A percentile compares a stretch with the other conserved stretches of the same genome.
These are phyloP conservation scores for Delphinella strobiligena DNA, from an alignment of 2,329 filamentous ascomycete species.

Conservation along the genomic window DNA sequence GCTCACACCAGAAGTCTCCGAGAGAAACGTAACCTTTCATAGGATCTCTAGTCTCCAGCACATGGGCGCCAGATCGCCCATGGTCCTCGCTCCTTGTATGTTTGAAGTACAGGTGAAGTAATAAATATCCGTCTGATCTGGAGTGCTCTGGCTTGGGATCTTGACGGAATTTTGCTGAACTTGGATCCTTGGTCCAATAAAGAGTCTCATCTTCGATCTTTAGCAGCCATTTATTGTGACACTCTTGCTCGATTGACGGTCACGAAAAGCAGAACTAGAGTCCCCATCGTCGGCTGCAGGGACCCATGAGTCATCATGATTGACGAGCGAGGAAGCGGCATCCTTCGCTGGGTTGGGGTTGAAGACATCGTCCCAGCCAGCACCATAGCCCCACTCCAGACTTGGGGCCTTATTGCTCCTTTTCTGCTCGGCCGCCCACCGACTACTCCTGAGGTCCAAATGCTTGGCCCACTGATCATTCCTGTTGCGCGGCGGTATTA, in stretches of 20 bases:
- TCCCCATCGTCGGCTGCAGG: constrained; percentile 38
- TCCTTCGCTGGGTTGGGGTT: not conserved
- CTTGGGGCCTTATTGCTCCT: no score
- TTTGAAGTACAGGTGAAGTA: constrained; percentile 1
- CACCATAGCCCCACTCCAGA: not conserved
- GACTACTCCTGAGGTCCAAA: not conserved
- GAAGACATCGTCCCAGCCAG: not conserved
- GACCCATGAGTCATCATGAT: constrained; percentile 34
- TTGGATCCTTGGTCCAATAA: not conserved
- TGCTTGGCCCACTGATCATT: not conserved
- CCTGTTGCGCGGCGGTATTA: not conserved
- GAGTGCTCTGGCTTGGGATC: not conserved
- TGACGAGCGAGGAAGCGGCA: constrained; percentile 17
- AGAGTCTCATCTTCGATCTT: not conserved
- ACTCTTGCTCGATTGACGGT: constrained; percentile 12
- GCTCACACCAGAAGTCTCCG: constrained; percentile 18
- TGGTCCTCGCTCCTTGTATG: not conserved
- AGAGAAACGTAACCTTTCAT: constrained; percentile 13
- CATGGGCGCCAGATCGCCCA: constrained; percentile 16
- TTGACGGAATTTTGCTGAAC: not conserved
- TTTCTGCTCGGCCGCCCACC: not conserved
- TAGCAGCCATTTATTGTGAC: constrained; percentile 19
- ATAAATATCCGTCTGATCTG: not conserved
- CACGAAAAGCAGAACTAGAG: constrained; percentile 17
- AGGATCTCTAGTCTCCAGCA: constrained; percentile 19